phyloP scores from a whole-genome alignment of 148 eudicot genomes.

The Camellia sinensis region DNA sequence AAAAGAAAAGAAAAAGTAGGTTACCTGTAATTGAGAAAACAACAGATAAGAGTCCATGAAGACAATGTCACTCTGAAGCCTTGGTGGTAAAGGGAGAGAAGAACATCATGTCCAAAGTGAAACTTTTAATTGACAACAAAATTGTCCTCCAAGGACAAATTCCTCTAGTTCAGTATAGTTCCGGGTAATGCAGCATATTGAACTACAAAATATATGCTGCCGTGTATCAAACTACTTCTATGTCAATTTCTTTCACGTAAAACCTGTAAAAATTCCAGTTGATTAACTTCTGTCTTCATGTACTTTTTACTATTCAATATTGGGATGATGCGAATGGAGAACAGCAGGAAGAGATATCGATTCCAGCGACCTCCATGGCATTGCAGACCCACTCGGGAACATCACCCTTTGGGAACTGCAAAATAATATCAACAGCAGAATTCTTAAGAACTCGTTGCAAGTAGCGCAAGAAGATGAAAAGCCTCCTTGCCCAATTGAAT shows the following conservation, averaged over 20 bases:
- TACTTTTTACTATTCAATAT: conserved; percentile 12
- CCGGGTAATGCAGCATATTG: not conserved
- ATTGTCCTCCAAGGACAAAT: not conserved
- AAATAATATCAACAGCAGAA: not conserved
- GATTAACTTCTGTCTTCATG: not conserved
- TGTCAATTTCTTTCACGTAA: conserved; percentile 1
- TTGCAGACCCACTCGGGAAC: conserved; percentile 88
- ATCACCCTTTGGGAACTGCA: conserved; percentile 82
- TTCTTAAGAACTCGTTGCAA: not conserved
- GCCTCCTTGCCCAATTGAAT: not conserved
- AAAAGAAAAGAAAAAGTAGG: too few species aligned
- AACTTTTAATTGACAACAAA: not conserved
- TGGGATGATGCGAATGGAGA: conserved; percentile 18
- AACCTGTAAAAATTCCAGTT: conserved; percentile 2
- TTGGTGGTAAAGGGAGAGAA: too few species aligned
- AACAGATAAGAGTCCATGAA: too few species aligned
- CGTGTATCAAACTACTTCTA: not conserved
- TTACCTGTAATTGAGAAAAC: too few species aligned
- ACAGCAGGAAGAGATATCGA: conserved; percentile 73
- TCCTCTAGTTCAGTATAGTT: conserved; percentile 4
- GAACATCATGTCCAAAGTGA: too few species aligned
- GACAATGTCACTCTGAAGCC: too few species aligned
- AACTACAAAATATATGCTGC: conserved; percentile 16
- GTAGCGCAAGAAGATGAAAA: not conserved
- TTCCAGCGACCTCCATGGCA: conserved; percentile 89